Conservation (phyloP, 495 filamentous ascomycete genomes). For the Amniculicola lignicola region DNA sequence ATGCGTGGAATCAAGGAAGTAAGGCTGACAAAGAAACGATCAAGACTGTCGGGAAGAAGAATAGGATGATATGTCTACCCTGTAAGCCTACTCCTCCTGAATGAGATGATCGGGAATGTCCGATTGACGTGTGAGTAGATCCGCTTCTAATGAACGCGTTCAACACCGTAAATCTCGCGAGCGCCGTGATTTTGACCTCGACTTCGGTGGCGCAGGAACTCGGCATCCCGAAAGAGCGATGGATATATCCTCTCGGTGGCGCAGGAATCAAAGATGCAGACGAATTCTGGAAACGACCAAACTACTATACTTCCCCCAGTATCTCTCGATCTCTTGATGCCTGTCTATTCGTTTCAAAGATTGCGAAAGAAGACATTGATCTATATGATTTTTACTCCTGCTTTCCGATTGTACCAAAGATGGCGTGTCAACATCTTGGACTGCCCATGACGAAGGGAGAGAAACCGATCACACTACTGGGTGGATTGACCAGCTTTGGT, state of each 20-base stretch:
- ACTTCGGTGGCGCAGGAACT: conserved; percentile 48
- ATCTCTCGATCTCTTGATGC: conserved; percentile 53
- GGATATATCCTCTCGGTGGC: conserved; percentile 57
- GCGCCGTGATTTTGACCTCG: conserved; percentile 52
- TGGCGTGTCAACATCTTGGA: conserved; percentile 53
- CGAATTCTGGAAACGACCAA: conserved; percentile 54
- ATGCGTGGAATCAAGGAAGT: conserved; percentile 50
- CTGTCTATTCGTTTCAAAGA: conserved; percentile 40
- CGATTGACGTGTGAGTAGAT: conserved; percentile 42
- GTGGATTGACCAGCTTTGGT: conserved; percentile 57
- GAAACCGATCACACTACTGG: conserved; percentile 53
- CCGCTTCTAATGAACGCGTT: conserved; percentile 61
- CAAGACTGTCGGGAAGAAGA: conserved; percentile 47
- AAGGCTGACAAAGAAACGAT: conserved; percentile 43
- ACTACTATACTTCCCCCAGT: conserved; percentile 49
- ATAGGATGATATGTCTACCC: conserved; percentile 56
- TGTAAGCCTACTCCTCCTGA: conserved; percentile 38
- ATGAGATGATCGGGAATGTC: neutral
- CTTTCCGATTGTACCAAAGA: conserved; percentile 59
- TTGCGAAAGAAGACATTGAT: conserved; percentile 48
- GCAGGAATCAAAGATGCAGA: conserved; percentile 51
- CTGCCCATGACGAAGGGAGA: conserved; percentile 40
- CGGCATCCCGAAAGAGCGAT: conserved; percentile 48
- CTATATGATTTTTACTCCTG: conserved; percentile 59
- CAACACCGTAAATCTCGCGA: conserved; percentile 56